A percentile compares a stretch with the other conserved stretches of the same genome.
phyloP scores from a whole-genome alignment of 306 rosid genomes.

The Dalbergia oliveri region DNA sequence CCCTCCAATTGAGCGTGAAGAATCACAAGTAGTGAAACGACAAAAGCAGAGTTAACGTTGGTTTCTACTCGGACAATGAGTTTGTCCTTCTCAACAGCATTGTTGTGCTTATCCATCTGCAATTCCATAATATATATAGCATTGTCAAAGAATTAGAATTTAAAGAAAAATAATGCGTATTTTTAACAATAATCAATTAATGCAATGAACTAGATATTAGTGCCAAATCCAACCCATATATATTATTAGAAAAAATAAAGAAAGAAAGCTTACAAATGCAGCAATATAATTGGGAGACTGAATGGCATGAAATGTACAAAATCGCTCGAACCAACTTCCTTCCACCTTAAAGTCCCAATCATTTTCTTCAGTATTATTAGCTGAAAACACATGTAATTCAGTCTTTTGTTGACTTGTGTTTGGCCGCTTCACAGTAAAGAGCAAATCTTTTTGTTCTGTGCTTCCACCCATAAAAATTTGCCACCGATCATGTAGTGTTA shows the following conservation, averaged over 20 bases:
- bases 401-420: constrained; percentile 57
- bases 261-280: no score
- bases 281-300: no score
- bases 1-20: not conserved
- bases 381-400: constrained; percentile 70
- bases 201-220: not conserved
- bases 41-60: not conserved
- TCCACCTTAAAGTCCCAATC: constrained; percentile 62
- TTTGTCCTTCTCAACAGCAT: constrained; percentile 37
- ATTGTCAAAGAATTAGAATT: no score
- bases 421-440: constrained; percentile 52
- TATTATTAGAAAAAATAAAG: no score
- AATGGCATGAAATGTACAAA: constrained; percentile 35
- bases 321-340: constrained; percentile 65
- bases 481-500: constrained; percentile 52
- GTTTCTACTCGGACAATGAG: constrained; percentile 45
- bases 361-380: constrained; percentile 55
- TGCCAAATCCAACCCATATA: no score
- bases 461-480: constrained; percentile 52
- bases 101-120: not conserved
- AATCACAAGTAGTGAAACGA: constrained; percentile 40
- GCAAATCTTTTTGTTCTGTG: constrained; percentile 38
- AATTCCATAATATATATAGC: not conserved
- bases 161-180: no score
- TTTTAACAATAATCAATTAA: not conserved